Conservation (phyloP, 2,329 filamentous ascomycete genomes). For the Trichoderma atroviride region DNA sequence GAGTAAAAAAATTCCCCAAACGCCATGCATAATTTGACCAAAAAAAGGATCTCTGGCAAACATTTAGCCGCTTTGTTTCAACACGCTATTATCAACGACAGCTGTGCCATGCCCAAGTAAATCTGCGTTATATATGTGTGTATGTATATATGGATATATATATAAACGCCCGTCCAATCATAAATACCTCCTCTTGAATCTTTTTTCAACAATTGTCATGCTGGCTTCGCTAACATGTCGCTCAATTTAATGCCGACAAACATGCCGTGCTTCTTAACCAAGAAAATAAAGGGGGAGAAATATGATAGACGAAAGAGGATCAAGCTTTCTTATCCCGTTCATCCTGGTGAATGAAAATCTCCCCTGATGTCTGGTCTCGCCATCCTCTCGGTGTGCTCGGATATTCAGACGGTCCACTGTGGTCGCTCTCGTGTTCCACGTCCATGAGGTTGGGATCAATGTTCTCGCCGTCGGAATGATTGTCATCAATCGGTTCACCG, state of each 20-base stretch:
- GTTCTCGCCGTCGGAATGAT: slow-evolving; percentile 55
- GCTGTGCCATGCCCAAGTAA: neutral
- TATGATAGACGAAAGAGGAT: neutral
- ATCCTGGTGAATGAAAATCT: slow-evolving; percentile 49
- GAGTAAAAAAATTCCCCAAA: neutral
- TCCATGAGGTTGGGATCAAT: slow-evolving; percentile 45
- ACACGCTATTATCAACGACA: neutral
- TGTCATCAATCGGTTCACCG: neutral
- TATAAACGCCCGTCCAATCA: neutral
- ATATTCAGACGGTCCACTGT: slow-evolving; percentile 60
- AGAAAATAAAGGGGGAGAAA: neutral
- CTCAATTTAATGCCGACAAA: neutral
- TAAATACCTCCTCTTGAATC: neutral
- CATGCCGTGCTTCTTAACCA: neutral
- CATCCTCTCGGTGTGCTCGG: slow-evolving; percentile 53
- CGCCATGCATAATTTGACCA: slow-evolving; percentile 1
- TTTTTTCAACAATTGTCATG: neutral
- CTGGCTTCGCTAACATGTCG: neutral
- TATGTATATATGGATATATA: neutral
- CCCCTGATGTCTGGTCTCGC: slow-evolving; percentile 36
- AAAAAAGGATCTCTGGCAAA: neutral
- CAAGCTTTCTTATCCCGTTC: neutral
- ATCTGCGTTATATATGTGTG: neutral
- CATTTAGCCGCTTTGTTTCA: neutral
- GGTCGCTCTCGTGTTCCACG: slow-evolving; percentile 39